Evolutionary conservation across 139 green algal genomes (phyloP), one percentile per base, ranked within the genome.

Genomic region (Chlorella ohadii): DNA sequence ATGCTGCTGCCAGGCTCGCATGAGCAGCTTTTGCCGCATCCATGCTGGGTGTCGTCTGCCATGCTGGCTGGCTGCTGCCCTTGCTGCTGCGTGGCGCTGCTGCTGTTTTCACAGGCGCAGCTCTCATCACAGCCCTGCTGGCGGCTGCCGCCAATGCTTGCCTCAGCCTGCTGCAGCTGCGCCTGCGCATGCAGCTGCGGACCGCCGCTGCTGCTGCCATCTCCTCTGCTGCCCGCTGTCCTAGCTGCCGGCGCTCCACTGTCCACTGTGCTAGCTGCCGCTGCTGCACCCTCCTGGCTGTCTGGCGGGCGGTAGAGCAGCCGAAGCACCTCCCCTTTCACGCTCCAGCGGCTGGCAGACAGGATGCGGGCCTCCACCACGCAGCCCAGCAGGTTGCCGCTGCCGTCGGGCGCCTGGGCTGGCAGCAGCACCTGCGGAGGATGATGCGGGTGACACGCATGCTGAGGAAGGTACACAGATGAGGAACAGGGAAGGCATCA

Each of bases 341-440:
- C 93, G 1, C 83, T 92, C 95, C 95, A 98, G 17, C 95, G 83
- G 11, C 79, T 87, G 3, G 89, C 87, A 1, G 85, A 86, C 7
- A 44, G 86, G 20, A 98, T 89, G 31, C 78, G 47, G 3, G 90
- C 95, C 28, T 92, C 81, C 9, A 95, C 94, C 31, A 94, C 88
- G 67, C 77, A 86, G 4, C 95, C 95, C 92, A 98, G 84, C 64
- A 97, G 91, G 2, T 34, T 66, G 27, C 61, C 72, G 51, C 47
- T 81, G 56, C 91, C 92, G 22, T 86, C 86, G 84, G 84, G 68
- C 0, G 92, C 91, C 31, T 94, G 78, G 33, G 85, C 64, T 3
- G 56, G 68, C 39, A 97, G 71, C 67, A 96, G 87, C 78, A 96
- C 90, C 92, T 95, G 90, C 67, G 61, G 27, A 4, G 15, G 3